Evolutionary conservation across 2,329 filamentous ascomycete species (phyloP), one percentile per base, ranked within the genome.

Genomic region (Penicillium glabrum): DNA sequence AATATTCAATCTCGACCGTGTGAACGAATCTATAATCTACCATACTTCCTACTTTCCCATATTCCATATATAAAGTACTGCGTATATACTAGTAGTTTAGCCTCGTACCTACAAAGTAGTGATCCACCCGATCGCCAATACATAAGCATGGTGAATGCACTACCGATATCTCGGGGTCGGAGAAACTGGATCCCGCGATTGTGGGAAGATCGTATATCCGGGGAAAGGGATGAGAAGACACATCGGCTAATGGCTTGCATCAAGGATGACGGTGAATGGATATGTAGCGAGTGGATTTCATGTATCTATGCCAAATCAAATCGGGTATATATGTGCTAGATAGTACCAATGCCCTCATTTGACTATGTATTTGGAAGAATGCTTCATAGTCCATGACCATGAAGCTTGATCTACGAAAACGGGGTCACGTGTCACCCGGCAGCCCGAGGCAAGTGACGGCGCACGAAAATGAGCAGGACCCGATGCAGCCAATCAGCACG

Each of bases 11-110:
- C 57, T 50, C 39, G 44, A 46, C 27, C 51, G 54, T 57, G 51
- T 61, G 53, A 48, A 57, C 43, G 54, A 58, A 63, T 61, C 24
- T 56, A 65, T 67, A 67, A 64, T 67, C 54, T 60, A 50, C 57
- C 53, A 56, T 45, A 35, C 13, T 35, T 53, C 26, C 6, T 45
- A 41, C 19, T 11, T 23, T 26, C 39, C 35, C 19, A 26, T 33
- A 23, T 31, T 8, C 2, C 26, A 8, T 29, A 11, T 11, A 10
- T 11, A 29, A 33, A 26, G 19, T 49, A n/a, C 10, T 31, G 8
- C 33, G 16, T 23, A 23, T 37, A 50, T 37, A 23, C 26, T 33
- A 13, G 11, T 35, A 39, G 21, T 37, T 26, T 24, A 29, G 45
- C 26, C 23, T 46, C 8, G 23, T 24, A 24, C 16, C 1, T 33